phyloP scores from a whole-genome alignment of 139 green algal species.

The Nannochloris sp. region DNA sequence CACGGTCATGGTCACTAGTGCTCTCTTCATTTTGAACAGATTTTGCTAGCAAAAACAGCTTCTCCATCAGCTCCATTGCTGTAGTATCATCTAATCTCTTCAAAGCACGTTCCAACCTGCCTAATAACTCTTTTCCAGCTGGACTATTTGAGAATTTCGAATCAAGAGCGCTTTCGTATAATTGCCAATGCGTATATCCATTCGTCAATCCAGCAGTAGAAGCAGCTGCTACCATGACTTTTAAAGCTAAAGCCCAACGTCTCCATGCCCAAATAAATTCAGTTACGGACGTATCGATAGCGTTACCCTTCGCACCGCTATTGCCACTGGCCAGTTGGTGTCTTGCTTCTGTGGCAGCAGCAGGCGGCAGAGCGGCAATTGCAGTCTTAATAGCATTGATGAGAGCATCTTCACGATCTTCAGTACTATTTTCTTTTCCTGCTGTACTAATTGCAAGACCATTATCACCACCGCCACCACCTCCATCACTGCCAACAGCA shows the following conservation, averaged over 20 bases:
- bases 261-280: background rate
- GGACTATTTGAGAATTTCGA: background rate
- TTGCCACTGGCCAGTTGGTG: background rate
- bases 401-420: too few relatives aligned
- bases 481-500: background rate
- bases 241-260: constrained; percentile 18
- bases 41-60: background rate
- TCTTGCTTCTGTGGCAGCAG: background rate
- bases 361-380: background rate
- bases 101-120: background rate
- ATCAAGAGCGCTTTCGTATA: background rate
- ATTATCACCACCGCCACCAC: too few relatives aligned
- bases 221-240: constrained; percentile 1
- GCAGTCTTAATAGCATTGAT: background rate
- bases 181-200: background rate
- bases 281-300: background rate
- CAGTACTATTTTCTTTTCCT: too few relatives aligned
- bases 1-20: too few relatives aligned
- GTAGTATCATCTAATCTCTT: background rate
- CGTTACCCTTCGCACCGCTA: background rate
- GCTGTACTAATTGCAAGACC: too few relatives aligned
- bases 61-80: background rate
- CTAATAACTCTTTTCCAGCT: background rate
- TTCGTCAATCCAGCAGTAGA: background rate
- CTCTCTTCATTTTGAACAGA: background rate